A percentile compares a stretch with the other conserved stretches of the same genome.
phyloP scores from a whole-genome alignment of 108 stramenopile species.

The Conticribra weissflogii region DNA sequence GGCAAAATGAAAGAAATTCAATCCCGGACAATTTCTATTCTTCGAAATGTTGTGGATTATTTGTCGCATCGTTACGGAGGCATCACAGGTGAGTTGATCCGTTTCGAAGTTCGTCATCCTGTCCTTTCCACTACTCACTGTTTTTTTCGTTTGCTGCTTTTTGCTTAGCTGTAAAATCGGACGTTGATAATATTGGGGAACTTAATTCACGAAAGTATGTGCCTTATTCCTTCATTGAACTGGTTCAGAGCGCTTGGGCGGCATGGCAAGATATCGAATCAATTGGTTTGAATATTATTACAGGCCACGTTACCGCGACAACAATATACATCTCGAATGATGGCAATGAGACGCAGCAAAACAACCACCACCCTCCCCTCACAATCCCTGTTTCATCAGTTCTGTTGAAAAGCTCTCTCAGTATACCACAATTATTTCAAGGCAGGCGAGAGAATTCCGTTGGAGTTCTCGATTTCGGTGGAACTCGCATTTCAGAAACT shows the following conservation, averaged over 20 bases:
- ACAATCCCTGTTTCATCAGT: slow-evolving; percentile 56
- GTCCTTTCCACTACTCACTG: too few species aligned
- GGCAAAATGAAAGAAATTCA: slow-evolving; percentile 12
- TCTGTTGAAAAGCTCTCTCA: slow-evolving; percentile 50
- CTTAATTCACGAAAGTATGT: neutral
- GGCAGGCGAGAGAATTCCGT: slow-evolving; percentile 12
- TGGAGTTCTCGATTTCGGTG: slow-evolving; percentile 58
- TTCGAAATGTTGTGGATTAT: slow-evolving; percentile 23
- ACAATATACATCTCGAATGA: slow-evolving; percentile 11
- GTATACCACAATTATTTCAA: slow-evolving; percentile 58
- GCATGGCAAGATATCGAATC: slow-evolving; percentile 33
- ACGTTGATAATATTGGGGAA: neutral
- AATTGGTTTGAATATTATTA: slow-evolving; percentile 37
- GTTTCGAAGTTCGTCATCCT: too few species aligned
- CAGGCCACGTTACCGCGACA: slow-evolving; percentile 36
- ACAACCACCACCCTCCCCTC: slow-evolving; percentile 9
- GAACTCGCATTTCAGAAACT: slow-evolving; percentile 60
- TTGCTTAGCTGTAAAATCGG: neutral
- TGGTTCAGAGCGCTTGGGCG: slow-evolving; percentile 18
- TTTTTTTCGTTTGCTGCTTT: neutral
- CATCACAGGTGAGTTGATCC: too few species aligned
- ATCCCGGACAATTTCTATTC: slow-evolving; percentile 15
- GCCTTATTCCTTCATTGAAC: slow-evolving; percentile 4
- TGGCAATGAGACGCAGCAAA: neutral
- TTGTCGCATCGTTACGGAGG: slow-evolving; percentile 27